A percentile compares a stretch with the other conserved stretches of the same genome.
Conservation (phyloP, 2,329 filamentous ascomycete species). For the Fusarium tupiense region DNA sequence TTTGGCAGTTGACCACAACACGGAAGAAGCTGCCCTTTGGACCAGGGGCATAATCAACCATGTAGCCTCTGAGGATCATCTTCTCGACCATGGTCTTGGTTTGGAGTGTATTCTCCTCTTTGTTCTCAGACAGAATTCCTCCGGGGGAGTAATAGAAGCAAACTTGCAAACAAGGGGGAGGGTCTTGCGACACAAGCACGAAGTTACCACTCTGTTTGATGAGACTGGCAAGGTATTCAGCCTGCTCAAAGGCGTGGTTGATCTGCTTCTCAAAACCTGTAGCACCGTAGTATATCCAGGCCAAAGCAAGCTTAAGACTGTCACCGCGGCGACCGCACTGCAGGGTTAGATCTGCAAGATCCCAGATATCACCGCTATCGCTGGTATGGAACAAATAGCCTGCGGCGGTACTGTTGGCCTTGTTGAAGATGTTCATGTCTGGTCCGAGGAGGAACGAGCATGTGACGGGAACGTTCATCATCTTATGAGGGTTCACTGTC, state of each 20-base stretch:
- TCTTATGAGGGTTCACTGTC: slow-evolving; percentile 95
- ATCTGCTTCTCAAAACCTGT: slow-evolving; percentile 76
- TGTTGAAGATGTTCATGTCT: slow-evolving; percentile 81
- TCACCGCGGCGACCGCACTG: slow-evolving; percentile 93
- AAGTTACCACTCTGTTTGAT: slow-evolving; percentile 69
- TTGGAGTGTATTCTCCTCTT: slow-evolving; percentile 58
- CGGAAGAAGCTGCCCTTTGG: slow-evolving; percentile 65
- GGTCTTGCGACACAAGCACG: slow-evolving; percentile 76
- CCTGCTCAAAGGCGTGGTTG: slow-evolving; percentile 77
- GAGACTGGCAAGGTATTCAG: slow-evolving; percentile 71
- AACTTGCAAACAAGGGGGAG: slow-evolving; percentile 89
- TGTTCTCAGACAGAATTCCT: slow-evolving; percentile 57
- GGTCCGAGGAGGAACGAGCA: slow-evolving; percentile 87
- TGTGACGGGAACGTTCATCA: slow-evolving; percentile 90
- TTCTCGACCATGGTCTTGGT: slow-evolving; percentile 60
- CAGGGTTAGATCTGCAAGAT: slow-evolving; percentile 90
- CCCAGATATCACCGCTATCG: slow-evolving; percentile 73
- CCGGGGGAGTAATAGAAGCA: slow-evolving; percentile 86
- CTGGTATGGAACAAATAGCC: slow-evolving; percentile 83
- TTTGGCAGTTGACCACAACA: slow-evolving; percentile 69
- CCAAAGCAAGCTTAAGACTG: slow-evolving; percentile 84
- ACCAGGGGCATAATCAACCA: slow-evolving; percentile 70
- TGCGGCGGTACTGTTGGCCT: slow-evolving; percentile 85
- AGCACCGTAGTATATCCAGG: slow-evolving; percentile 89
- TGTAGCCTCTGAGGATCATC: slow-evolving; percentile 64